Evolutionary conservation across 140 eudicot genomes (phyloP).

Genomic region (Oenanthe javanica): DNA sequence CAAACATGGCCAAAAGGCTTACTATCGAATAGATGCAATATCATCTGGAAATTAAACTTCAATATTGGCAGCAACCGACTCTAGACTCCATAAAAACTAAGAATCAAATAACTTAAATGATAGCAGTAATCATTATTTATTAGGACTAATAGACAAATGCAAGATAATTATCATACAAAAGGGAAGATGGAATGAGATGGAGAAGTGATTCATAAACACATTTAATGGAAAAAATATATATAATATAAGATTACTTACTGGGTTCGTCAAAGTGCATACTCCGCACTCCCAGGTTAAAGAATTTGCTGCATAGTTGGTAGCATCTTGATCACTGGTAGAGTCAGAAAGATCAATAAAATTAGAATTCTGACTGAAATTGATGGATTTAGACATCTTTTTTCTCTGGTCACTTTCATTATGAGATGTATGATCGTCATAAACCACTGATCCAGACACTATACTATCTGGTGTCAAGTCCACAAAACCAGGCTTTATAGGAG

Average conservation of each 20-base stretch:
- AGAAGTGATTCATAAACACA: not conserved
- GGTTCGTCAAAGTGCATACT: slow-evolving; percentile 75
- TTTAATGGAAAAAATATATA: not conserved
- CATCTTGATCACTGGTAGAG: slow-evolving; percentile 12
- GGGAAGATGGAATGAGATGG: not conserved
- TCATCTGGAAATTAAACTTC: not conserved
- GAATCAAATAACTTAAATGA: not conserved
- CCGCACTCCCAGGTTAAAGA: slow-evolving; percentile 62
- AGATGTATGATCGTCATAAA: not conserved
- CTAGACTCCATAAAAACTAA: not conserved
- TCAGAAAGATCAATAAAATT: slow-evolving; percentile 17
- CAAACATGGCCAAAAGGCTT: not conserved
- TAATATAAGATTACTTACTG: slow-evolving; percentile 37
- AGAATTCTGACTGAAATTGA: not conserved
- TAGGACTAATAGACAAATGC: not conserved
- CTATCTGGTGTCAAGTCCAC: slow-evolving; percentile 28
- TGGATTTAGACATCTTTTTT: slow-evolving; percentile 11
- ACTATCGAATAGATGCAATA: not conserved
- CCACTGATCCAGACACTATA: slow-evolving; percentile 18
- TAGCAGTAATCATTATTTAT: not conserved
- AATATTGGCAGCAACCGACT: not conserved
- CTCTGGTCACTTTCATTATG: slow-evolving; percentile 20
- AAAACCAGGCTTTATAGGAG: slow-evolving; percentile 23
- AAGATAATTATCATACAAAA: not conserved
- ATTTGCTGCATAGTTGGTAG: slow-evolving; percentile 10